Percentiles rank a stretch among this genome's conserved stretches.
These are phyloP conservation scores for Nothopassalora personata DNA, from an alignment of 2,329 filamentous ascomycete species.

Conservation along the genomic window DNA sequence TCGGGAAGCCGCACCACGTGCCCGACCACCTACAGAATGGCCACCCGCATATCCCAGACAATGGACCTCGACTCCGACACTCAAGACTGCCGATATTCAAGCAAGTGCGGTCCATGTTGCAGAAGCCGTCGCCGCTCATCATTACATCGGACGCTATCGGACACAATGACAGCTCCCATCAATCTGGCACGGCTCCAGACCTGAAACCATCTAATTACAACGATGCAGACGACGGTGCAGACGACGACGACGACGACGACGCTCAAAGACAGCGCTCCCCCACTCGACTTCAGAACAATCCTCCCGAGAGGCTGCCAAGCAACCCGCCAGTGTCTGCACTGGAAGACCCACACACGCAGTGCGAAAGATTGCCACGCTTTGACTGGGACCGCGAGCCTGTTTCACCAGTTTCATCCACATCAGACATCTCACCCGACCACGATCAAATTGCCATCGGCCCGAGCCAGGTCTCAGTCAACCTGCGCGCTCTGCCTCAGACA, in stretches of 20 bases:
- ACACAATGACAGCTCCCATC: neutral
- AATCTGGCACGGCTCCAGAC: neutral
- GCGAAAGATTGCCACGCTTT: conserved; percentile 9
- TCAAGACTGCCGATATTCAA: conserved; percentile 31
- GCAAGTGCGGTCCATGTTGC: conserved; percentile 31
- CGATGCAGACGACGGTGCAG: conserved; percentile 17
- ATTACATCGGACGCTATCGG: conserved; percentile 6
- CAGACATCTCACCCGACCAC: neutral
- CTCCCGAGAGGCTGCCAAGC: conserved; percentile 3
- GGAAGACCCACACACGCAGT: conserved; percentile 21
- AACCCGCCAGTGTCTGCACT: conserved; percentile 21
- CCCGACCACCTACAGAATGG: conserved; percentile 16
- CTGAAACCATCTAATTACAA: neutral
- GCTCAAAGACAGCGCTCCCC: conserved; percentile 12
- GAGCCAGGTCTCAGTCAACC: conserved; percentile 8
- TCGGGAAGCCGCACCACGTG: neutral
- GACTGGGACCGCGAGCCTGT: conserved; percentile 13
- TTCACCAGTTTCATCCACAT: conserved; percentile 24
- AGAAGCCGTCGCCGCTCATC: conserved; percentile 24
- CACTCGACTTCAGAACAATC: conserved; percentile 2
- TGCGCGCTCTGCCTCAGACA: conserved; percentile 8
- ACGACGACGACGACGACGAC: conserved; percentile 17
- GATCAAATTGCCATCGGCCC: conserved; percentile 1
- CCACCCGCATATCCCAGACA: conserved; percentile 22
- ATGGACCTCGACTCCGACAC: conserved; percentile 21